Evolutionary conservation across 768 basidiomycete species (phyloP), one percentile per base, ranked within the genome.

Genomic region (Pulveroboletus sp.): DNA sequence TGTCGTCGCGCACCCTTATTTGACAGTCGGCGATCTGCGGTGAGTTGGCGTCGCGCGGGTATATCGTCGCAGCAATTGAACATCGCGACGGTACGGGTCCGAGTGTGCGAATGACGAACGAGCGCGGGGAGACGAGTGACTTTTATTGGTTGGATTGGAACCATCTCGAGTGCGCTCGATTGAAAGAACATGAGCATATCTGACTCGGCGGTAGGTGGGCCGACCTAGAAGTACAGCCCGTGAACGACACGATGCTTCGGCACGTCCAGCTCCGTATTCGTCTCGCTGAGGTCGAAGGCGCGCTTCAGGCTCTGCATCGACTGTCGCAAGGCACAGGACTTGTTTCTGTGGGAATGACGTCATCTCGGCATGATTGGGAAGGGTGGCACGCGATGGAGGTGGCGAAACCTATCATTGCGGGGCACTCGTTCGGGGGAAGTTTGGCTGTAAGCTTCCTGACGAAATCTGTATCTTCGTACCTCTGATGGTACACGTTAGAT

Each of bases 41-140:
- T 0, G 72, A 73, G 43, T 58, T 78, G 46, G 76, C 76, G 0
- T 71, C 69, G 5, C 57, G 70, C 14, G 77, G 79, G 0, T 76
- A 72, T 50, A 60, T 79, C 30, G 76, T 78, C 2, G 67, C 68
- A 11, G 71, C 71, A 3, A 51, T 79, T 20, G 77, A 79, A 49
- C 77, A 78, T 46, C 66, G 71, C 20, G 77, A 80, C 47, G 77
- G 76, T 1, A 73, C 72, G 2, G 71, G 70, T 8, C 77, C 77
- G 23, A 58, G 56, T 8, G 64, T 63, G 13, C 59, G 52, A 16
- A 50, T 61, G 35, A 59, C 50, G 30, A 51, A 53, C 20, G 60
- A 55, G 36, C 49, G 49, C 9, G 63, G 64, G 26, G 50, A 53
- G 41, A 59, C 50, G n/a, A 59, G 45, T 1, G 63, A 69, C 12